Conservation (phyloP, 2,329 filamentous ascomycete species). For the Talaromyces sp. region DNA sequence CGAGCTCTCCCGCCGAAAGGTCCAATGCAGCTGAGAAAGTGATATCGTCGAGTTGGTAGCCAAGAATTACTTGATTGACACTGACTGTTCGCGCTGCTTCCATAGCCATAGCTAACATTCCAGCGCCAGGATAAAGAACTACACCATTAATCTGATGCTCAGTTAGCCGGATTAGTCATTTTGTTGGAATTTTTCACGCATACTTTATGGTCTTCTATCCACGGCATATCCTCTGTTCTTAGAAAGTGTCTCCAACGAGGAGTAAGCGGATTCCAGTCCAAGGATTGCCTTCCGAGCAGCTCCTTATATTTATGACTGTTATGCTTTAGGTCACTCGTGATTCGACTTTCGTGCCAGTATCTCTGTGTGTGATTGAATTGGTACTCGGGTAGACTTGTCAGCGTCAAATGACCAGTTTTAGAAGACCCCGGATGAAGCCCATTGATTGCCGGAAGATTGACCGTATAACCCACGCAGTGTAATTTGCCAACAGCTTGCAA, state of each 20-base stretch:
- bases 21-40: neutral
- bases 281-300: slow-evolving; percentile 17
- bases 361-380: slow-evolving; percentile 21
- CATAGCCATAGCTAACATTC: slow-evolving; percentile 28
- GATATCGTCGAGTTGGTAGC: neutral
- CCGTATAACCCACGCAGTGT: neutral
- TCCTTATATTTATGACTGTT: slow-evolving; percentile 4
- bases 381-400: slow-evolving; percentile 26
- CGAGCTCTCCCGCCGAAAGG: neutral
- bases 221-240: slow-evolving; percentile 29
- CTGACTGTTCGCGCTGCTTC: slow-evolving; percentile 22
- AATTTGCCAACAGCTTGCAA: neutral
- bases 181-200: too few relatives aligned
- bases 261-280: slow-evolving; percentile 24
- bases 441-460: neutral
- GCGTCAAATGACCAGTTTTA: neutral
- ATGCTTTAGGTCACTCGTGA: neutral
- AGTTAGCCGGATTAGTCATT: neutral
- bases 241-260: slow-evolving; percentile 31
- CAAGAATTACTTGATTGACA: neutral
- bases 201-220: slow-evolving; percentile 34
- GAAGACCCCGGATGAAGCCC: neutral
- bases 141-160: slow-evolving; percentile 23
- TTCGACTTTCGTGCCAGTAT: slow-evolving; percentile 23
- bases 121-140: slow-evolving; percentile 31